phyloP scores from a whole-genome alignment of 2,329 filamentous ascomycete species.

The Colletotrichum scovillei region DNA sequence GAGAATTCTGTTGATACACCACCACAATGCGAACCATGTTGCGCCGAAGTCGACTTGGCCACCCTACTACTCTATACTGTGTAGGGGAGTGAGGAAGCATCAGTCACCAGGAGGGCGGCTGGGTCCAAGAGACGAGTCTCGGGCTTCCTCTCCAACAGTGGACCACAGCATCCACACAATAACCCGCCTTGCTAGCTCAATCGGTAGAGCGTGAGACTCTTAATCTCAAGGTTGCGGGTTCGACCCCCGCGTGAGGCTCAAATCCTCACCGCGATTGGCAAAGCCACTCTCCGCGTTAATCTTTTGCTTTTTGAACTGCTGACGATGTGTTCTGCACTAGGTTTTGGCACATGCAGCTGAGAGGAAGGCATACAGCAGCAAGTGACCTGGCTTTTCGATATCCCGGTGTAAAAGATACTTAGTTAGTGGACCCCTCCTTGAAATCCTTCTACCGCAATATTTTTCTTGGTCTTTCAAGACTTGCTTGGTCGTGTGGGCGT shows the following conservation, averaged over 20 bases:
- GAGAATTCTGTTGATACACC: neutral
- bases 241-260: constrained; percentile 42
- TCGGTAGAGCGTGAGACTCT: constrained; percentile 82
- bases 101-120: neutral
- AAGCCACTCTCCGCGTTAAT: neutral
- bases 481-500: neutral
- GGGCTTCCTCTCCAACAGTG: neutral
- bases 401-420: neutral
- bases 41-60: neutral
- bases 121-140: neutral
- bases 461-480: neutral
- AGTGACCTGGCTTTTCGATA: no score
- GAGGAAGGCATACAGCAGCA: no score
- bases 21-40: neutral
- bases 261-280: constrained; percentile 31
- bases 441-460: neutral
- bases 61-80: neutral
- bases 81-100: neutral
- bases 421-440: neutral
- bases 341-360: no score
- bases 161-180: neutral
- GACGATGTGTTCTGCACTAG: neutral
- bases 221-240: constrained; percentile 48
- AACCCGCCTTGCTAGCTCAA: constrained; percentile 66
- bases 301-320: neutral